Percentiles rank a stretch among this genome's conserved stretches.
Evolutionary conservation across 176 grass and related monocot species (phyloP).

Genomic region (Pontederia paniculata): DNA sequence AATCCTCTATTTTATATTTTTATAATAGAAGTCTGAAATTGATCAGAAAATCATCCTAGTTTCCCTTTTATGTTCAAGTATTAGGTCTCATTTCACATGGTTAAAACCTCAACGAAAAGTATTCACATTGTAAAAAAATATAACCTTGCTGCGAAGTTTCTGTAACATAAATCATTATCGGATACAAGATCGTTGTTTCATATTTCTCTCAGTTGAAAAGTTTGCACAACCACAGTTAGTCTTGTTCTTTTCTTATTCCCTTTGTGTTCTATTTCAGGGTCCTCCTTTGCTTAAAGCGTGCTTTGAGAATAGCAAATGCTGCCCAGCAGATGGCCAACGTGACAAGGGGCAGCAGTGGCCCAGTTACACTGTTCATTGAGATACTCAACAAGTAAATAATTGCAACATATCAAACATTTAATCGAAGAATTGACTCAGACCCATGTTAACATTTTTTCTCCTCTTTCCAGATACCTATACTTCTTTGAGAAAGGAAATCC

Average conservation of each 20-base stretch:
- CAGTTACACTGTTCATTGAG: slow-evolving; percentile 79
- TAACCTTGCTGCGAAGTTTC: too few relatives aligned
- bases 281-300: slow-evolving; percentile 95
- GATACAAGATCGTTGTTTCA: background rate
- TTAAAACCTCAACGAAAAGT: too few relatives aligned
- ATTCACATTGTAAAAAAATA: too few relatives aligned
- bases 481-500: slow-evolving; percentile 99
- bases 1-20: too few relatives aligned
- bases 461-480: slow-evolving; percentile 68
- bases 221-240: background rate
- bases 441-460: background rate
- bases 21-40: too few relatives aligned
- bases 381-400: slow-evolving; percentile 90
- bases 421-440: background rate
- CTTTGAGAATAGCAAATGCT: slow-evolving; percentile 93
- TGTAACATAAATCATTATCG: too few relatives aligned
- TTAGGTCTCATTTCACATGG: too few relatives aligned
- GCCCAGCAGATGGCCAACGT: slow-evolving; percentile 92
- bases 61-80: too few relatives aligned
- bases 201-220: background rate
- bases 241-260: slow-evolving; percentile 7
- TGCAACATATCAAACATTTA: background rate
- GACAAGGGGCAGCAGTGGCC: slow-evolving; percentile 66
- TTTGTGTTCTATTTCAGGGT: slow-evolving; percentile 47
- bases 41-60: too few relatives aligned